Evolutionary conservation across 139 green algal genomes (phyloP).

Genomic region (Micractinium sp.): DNA sequence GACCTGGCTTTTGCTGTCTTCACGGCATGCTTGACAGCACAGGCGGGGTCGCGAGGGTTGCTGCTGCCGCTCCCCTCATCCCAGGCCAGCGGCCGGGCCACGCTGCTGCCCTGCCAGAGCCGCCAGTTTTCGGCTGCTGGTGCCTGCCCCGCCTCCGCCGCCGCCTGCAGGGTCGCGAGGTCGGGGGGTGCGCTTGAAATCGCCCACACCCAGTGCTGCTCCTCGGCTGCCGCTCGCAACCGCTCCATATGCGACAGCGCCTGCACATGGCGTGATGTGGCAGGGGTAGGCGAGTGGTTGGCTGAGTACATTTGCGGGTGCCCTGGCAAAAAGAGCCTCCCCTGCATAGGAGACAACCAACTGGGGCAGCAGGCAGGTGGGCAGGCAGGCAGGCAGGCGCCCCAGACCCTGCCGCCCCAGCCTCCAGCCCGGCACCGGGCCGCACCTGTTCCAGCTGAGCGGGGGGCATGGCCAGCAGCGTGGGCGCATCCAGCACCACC

Average conservation of each 20-base stretch:
- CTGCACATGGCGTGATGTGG: not conserved
- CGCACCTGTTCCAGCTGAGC: not conserved
- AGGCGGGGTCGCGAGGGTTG: no score
- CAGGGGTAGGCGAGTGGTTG: no score
- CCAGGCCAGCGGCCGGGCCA: not conserved
- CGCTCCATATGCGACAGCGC: not conserved
- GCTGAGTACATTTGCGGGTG: no score
- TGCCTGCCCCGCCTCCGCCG: not conserved
- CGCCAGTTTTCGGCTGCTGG: conserved; percentile 7
- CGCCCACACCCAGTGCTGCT: not conserved
- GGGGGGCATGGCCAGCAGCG: not conserved
- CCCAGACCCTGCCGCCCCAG: not conserved
- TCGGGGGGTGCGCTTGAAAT: not conserved
- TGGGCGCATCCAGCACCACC: not conserved
- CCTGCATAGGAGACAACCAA: no score
- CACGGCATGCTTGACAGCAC: not conserved
- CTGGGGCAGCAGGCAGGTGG: not conserved
- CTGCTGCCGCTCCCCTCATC: conserved; percentile 5
- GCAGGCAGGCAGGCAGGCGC: not conserved
- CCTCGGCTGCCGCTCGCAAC: not conserved
- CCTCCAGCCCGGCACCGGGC: not conserved
- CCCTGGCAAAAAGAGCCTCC: no score
- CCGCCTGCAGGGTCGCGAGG: not conserved
- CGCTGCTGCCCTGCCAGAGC: not conserved
- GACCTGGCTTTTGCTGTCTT: not conserved